phyloP scores from a whole-genome alignment of 2,329 filamentous ascomycete genomes.

The Aschersonia sp. region DNA sequence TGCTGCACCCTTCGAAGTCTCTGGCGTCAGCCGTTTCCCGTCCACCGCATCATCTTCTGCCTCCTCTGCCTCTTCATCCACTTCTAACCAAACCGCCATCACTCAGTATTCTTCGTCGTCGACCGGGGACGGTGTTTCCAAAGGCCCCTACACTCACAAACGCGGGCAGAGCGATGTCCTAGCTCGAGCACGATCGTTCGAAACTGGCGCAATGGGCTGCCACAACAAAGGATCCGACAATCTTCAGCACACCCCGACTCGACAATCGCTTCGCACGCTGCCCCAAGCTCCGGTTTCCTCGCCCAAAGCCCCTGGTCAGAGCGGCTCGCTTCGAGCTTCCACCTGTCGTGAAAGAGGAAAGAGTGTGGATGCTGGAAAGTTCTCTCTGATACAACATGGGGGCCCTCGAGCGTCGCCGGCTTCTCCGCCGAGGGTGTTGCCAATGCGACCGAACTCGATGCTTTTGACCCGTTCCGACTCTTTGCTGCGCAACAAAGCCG shows the following conservation, averaged over 20 bases:
- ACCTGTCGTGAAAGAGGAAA: constrained; percentile 41
- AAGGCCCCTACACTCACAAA: constrained; percentile 39
- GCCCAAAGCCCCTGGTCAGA: constrained; percentile 21
- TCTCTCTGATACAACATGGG: constrained; percentile 33
- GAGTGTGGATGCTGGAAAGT: constrained; percentile 46
- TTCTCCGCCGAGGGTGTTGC: constrained; percentile 25
- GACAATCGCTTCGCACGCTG: constrained; percentile 64
- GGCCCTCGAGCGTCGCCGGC: constrained; percentile 21
- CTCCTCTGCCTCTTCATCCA: constrained; percentile 51
- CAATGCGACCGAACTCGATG: constrained; percentile 45
- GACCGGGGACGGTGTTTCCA: constrained; percentile 36
- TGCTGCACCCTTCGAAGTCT: constrained; percentile 26
- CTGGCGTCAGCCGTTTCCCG: constrained; percentile 41
- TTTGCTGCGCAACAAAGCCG: constrained; percentile 21
- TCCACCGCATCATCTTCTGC: constrained; percentile 59
- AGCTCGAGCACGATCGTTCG: constrained; percentile 36
- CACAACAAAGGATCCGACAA: constrained; percentile 37
- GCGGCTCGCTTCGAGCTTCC: constrained; percentile 8
- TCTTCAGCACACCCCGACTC: constrained; percentile 56
- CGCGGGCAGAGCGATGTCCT: constrained; percentile 61
- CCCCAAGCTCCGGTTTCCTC: constrained; percentile 46
- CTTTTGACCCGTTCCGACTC: constrained; percentile 43
- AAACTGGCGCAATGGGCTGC: constrained; percentile 26
- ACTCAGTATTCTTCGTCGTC: constrained; percentile 60
- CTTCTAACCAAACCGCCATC: constrained; percentile 40